Conservation (phyloP, 192 early-diverging fungal species). For the Geranomyces variabilis region DNA sequence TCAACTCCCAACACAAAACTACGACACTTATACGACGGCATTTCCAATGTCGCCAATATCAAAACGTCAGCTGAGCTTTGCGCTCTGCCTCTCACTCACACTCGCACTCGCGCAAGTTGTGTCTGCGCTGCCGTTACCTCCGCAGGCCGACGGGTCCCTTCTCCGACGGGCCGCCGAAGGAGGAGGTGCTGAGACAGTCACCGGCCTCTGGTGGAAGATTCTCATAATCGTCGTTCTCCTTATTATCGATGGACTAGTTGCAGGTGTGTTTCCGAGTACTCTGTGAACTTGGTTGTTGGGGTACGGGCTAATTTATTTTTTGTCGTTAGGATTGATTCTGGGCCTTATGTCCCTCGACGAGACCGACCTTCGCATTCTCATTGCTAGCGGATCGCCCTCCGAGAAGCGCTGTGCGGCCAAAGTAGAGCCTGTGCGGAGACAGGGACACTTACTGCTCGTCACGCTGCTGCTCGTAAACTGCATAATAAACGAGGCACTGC, state of each 20-base stretch:
- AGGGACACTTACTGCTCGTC: slow-evolving; percentile 90
- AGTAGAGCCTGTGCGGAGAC: slow-evolving; percentile 82
- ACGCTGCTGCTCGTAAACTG: slow-evolving; percentile 89
- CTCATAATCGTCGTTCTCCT: slow-evolving; percentile 9
- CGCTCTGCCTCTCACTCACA: no score
- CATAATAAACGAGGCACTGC: slow-evolving; percentile 90
- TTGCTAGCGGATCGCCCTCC: slow-evolving; percentile 69
- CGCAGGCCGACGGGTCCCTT: no score
- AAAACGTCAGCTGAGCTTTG: no score
- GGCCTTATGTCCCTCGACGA: slow-evolving; percentile 75
- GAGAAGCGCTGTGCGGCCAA: slow-evolving; percentile 73
- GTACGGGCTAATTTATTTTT: neutral
- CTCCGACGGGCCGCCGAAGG: neutral
- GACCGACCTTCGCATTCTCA: slow-evolving; percentile 69
- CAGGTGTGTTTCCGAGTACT: neutral
- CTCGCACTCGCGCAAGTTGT: no score
- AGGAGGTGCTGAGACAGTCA: neutral
- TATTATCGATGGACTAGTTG: slow-evolving; percentile 10
- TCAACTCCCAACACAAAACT: no score
- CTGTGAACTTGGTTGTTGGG: no score
- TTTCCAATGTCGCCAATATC: no score
- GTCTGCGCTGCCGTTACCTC: no score
- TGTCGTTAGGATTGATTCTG: slow-evolving; percentile 18
- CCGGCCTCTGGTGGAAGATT: slow-evolving; percentile 24
- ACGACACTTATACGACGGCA: no score